Evolutionary conservation across 2,329 filamentous ascomycete genomes (phyloP).

Genomic region (Neopestalotiopsis sp.): DNA sequence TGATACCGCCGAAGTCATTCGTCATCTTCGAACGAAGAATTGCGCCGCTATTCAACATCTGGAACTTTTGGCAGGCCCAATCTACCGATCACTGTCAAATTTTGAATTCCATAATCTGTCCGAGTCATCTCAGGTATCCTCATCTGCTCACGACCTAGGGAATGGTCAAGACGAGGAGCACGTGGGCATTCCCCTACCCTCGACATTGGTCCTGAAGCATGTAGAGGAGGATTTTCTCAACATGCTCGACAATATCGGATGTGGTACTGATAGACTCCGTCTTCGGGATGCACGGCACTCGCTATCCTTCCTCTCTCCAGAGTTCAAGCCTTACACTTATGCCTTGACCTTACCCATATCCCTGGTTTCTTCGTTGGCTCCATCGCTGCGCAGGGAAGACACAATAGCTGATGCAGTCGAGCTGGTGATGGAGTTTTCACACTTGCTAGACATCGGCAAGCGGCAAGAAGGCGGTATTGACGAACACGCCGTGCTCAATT

Average conservation of each 20-base stretch:
- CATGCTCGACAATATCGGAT: not conserved
- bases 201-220: not conserved
- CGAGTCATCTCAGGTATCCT: not conserved
- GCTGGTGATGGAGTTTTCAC: conserved; percentile 3
- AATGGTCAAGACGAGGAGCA: not conserved
- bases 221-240: conserved; percentile 8
- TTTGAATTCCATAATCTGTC: conserved; percentile 9
- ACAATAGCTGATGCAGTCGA: conserved; percentile 7
- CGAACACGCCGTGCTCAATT: not conserved
- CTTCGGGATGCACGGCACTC: not conserved
- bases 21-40: not conserved
- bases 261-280: not conserved
- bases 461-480: not conserved
- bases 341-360: conserved; percentile 2
- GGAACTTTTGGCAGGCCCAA: not conserved
- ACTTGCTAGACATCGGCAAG: not conserved
- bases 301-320: not conserved
- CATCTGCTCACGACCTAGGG: not conserved
- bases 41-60: not conserved
- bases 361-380: not conserved
- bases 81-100: conserved; percentile 7
- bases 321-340: conserved; percentile 6
- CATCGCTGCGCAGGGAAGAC: not conserved
- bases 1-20: not conserved
- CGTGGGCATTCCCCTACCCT: not conserved